A percentile compares a stretch with the other conserved stretches of the same genome.
Evolutionary conservation across 1,284 basidiomycete genomes (phyloP).

Genomic region (Lignosus rhinocerotis): DNA sequence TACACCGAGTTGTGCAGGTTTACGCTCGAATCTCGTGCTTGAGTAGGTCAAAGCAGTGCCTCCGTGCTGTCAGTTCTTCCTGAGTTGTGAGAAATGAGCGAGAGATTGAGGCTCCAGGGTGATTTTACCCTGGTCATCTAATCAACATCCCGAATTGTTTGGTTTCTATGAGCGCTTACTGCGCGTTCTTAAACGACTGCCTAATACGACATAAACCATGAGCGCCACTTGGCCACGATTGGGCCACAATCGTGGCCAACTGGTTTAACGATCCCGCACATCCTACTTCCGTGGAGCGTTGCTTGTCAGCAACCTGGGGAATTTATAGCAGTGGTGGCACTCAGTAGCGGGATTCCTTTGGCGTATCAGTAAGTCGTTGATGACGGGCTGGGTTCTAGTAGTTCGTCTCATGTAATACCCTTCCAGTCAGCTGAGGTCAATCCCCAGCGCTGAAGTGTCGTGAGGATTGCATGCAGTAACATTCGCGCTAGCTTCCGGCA

Average conservation of each 20-base stretch:
- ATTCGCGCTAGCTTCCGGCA: not conserved
- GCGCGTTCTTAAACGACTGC: conserved; percentile 22
- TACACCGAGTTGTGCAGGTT: not conserved
- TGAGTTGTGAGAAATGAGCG: no score
- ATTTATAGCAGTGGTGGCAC: no score
- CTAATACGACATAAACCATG: conserved; percentile 10
- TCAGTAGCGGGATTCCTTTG: not conserved
- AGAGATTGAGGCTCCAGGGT: no score
- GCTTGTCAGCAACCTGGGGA: not conserved
- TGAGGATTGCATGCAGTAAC: not conserved
- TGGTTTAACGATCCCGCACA: not conserved
- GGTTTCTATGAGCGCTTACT: not conserved
- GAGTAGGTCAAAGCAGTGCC: no score
- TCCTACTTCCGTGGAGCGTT: not conserved
- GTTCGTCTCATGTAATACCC: not conserved
- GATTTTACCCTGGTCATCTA: not conserved
- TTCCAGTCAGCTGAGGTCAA: not conserved
- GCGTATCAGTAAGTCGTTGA: conserved; percentile 8
- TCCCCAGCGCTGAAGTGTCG: not conserved
- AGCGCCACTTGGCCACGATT: not conserved
- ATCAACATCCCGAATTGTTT: not conserved
- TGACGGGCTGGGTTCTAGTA: conserved; percentile 1
- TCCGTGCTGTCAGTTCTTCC: no score
- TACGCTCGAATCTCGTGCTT: not conserved
- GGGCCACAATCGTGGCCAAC: not conserved